Percentiles rank a stretch among this genome's conserved stretches.
phyloP scores from a whole-genome alignment of 768 basidiomycete genomes.

The Holtermannia corniformis region DNA sequence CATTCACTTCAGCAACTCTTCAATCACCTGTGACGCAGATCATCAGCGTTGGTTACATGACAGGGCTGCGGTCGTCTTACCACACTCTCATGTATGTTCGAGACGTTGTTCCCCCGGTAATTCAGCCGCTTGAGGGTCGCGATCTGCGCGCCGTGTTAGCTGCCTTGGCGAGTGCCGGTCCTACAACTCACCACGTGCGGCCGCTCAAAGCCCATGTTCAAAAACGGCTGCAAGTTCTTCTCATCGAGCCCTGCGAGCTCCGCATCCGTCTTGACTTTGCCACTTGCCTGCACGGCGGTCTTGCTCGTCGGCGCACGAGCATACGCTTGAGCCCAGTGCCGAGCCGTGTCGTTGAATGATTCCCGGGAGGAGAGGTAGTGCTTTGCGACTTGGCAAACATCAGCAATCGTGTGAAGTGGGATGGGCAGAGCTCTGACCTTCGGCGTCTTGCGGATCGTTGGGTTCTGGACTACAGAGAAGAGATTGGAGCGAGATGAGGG shows the following conservation, averaged over 20 bases:
- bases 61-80: conserved; percentile 13
- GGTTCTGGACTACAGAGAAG: conserved; percentile 89
- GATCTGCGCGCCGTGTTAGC: conserved; percentile 14
- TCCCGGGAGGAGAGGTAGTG: conserved; percentile 82
- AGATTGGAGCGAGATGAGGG: conserved; percentile 87
- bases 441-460: conserved; percentile 93
- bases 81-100: conserved; percentile 18
- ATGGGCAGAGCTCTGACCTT: conserved; percentile 42
- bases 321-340: conserved; percentile 88
- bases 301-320: conserved; percentile 57
- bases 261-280: conserved; percentile 40
- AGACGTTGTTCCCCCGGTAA: conserved; percentile 32
- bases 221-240: conserved; percentile 75
- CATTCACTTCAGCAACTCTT: conserved; percentile 56
- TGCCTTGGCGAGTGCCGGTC: not conserved
- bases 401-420: not conserved
- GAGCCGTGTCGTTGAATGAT: conserved; percentile 84
- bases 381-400: conserved; percentile 60
- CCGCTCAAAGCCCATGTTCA: conserved; percentile 69
- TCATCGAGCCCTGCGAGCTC: conserved; percentile 70
- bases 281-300: conserved; percentile 28
- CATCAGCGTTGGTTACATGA: not conserved
- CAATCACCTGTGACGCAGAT: conserved; percentile 42
- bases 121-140: conserved; percentile 28
- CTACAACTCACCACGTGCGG: conserved; percentile 65